A percentile compares a stretch with the other conserved stretches of the same genome.
Conservation (phyloP, 371 early-diverging fungal species). For the Dichotomocladium elegans region DNA sequence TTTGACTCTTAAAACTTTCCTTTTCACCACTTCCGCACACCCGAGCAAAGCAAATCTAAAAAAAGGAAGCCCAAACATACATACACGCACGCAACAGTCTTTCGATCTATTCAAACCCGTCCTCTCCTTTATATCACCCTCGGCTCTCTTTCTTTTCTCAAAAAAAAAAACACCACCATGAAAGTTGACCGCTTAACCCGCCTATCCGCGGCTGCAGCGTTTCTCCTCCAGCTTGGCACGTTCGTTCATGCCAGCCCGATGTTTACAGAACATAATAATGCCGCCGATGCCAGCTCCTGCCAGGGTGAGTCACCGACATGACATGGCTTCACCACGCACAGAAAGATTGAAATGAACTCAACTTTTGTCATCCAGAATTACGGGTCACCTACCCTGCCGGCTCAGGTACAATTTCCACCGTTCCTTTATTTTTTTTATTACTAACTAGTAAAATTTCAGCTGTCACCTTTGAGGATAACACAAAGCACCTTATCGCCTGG, state of each 20-base stretch:
- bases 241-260: constrained; percentile 42
- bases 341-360: not conserved
- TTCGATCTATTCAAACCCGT: too few species aligned
- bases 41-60: too few species aligned
- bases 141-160: not conserved
- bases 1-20: not conserved
- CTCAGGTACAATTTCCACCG: constrained; percentile 7
- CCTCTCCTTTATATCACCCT: not conserved
- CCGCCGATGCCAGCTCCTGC: not conserved
- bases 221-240: constrained; percentile 30
- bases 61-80: too few species aligned
- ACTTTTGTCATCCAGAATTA: constrained; percentile 14
- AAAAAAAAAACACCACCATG: constrained; percentile 15
- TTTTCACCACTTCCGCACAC: not conserved
- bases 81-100: too few species aligned
- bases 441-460: constrained; percentile 15
- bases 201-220: constrained; percentile 27
- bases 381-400: constrained; percentile 30
- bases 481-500: constrained; percentile 39
- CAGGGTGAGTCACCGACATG: constrained; percentile 1
- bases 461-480: constrained; percentile 26
- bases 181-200: constrained; percentile 28
- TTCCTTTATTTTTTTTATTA: not conserved
- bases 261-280: constrained; percentile 28
- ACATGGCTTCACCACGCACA: not conserved